Evolutionary conservation across 2,329 filamentous ascomycete species (phyloP), one percentile per base, ranked within the genome.

Genomic region (Pseudogymnoascus sp.): DNA sequence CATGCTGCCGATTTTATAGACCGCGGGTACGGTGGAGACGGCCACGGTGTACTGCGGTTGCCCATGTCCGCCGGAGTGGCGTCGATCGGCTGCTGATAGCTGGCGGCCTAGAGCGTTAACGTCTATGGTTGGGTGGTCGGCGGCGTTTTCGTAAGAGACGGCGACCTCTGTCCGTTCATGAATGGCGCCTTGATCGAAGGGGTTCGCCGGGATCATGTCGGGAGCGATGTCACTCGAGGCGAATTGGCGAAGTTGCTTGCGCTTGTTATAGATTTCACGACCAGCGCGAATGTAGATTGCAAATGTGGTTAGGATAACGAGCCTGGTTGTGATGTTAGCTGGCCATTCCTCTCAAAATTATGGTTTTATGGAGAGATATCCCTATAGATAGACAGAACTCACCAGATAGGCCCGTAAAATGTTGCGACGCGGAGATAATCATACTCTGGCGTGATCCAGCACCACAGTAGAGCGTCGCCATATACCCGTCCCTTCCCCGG

Each of bases 401-500:
- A 87, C 87, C 86, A 89, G 61, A 88, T 80, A 5, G 86, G 86
- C 0, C 78, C 86, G 68, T 94, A 95, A 70, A 92, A 93, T 28
- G 85, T 81, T 2, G 83, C 82, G 62, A 94, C 85, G 38, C 90
- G 86, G 72, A 89, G 83, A 62, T 86, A 81, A 61, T 90, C 86
- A 82, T 86, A 92, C 4, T 82, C 74, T 2, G 76, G 70, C 1
- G 80, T 76, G 16, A 94, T 79, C 90, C 90, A 94, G 71, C 90
- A 95, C 90, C 90, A 95, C 20, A 94, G 74, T 1, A 82, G 84
- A 28, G 90, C 90, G 66, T 88, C 80, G 1, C 89, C 90, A 70
- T 92, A 92, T 59, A 93, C 81, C 2, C 78, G 81, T 4, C 83
- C 83, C 22, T 77, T 74, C 0, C 70, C 67, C n/a, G 71, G 65